Percentiles rank a stretch among this genome's conserved stretches.
Conservation (phyloP, 2,329 filamentous ascomycete species). For the Elsinoe arachidis region DNA sequence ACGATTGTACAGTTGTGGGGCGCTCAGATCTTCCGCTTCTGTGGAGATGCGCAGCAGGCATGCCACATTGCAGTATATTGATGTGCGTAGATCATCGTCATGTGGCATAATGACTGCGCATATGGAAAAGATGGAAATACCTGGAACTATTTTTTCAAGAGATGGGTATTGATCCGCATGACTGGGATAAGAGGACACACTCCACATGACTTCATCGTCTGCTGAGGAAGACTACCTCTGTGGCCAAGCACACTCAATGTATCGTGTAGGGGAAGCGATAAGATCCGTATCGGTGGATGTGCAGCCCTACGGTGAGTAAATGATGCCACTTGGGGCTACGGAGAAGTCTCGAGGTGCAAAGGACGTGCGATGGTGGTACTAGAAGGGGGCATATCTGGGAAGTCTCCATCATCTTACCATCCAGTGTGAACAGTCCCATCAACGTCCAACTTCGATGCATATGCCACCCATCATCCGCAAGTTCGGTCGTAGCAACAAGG, state of each 20-base stretch:
- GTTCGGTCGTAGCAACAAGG: too few relatives aligned
- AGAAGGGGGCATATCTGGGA: too few relatives aligned
- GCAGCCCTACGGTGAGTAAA: neutral
- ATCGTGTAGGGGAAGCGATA: too few relatives aligned
- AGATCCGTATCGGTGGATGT: neutral
- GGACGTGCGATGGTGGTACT: neutral
- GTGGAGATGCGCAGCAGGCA: neutral
- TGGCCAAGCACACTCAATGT: neutral
- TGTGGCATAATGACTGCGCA: neutral
- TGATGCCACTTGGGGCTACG: constrained; percentile 4
- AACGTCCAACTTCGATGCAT: too few relatives aligned
- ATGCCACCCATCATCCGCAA: too few relatives aligned
- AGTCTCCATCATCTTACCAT: too few relatives aligned
- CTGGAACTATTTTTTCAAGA: neutral
- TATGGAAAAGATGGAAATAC: neutral
- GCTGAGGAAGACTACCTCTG: neutral
- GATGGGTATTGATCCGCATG: neutral
- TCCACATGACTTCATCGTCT: neutral
- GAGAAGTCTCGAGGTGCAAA: neutral
- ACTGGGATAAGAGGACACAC: neutral
- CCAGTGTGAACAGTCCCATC: too few relatives aligned
- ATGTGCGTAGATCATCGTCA: neutral
- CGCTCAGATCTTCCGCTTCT: neutral
- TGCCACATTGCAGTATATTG: too few relatives aligned
- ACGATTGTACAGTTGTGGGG: neutral